Base-by-base conservation (phyloP, 495 filamentous ascomycete species). In the Penicillium goetzii region DNA sequence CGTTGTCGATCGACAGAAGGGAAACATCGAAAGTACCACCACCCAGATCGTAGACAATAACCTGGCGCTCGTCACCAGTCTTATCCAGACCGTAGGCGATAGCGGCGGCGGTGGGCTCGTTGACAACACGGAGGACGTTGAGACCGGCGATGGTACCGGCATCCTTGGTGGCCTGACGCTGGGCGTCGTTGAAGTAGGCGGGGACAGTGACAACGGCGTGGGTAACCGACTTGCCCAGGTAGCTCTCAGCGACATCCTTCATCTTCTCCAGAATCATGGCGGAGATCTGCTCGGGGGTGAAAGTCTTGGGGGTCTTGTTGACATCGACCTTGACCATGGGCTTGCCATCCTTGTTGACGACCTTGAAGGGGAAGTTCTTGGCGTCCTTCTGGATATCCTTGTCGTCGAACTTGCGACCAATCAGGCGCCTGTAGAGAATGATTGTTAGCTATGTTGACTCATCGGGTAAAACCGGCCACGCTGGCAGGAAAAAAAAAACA, bases 11-110 rank as follows among this genome's bases (percentile, higher is more conserved):
- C 41, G 93, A 96, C 43, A 99, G 86, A 68, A 99, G 92, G 57
- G 94, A 97, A 54, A 99, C 95, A 95, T 99, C 95, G 79, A 99
- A 99, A 71, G 95, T 98, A 88, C 95, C 95, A 89, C 95, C 95
- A 89, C 95, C 95, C 67, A 99, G 91, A 88, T 99, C 95, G 80
- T 96, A 96, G 70, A 96, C 92, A 70, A 96, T 92, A 74, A 96
- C 92, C 83, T 95, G 92, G 74, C 91, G 89, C 78, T 96, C 92
- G 54, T 87, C 90, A 67, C 86, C 87, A 51, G 85, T 88, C 86
- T 94, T 92, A 79, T 96, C 92, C 69, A 96, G 83, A 77, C 92
- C 95, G 77, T 98, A 99, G 70, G 96, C 93, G 69, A 97, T 96
- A 58, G 93, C 93, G 65, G 93, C 93, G 69, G 93, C 93, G 65